Conservation (phyloP, 345 rosid genomes). For the Salix purpurea region DNA sequence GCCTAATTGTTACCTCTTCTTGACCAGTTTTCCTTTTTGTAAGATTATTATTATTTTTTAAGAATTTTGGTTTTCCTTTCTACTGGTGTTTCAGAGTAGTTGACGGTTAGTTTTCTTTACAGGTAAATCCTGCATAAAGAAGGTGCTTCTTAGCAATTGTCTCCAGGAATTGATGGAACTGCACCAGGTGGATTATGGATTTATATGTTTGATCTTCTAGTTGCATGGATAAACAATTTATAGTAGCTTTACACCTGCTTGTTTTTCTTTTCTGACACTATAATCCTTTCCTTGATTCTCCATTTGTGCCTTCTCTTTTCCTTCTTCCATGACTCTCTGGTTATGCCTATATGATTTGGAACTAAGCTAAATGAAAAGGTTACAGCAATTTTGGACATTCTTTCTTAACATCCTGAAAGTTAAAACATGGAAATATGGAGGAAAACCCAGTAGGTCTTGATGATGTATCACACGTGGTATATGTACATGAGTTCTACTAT, state of each 20-base stretch:
- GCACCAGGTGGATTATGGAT: constrained; percentile 65
- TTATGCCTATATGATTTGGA: background rate
- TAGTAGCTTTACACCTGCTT: background rate
- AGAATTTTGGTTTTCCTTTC: background rate
- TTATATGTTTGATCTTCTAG: constrained; percentile 1
- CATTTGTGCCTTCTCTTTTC: background rate
- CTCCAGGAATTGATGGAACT: constrained; percentile 99
- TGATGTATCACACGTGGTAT: too few species aligned
- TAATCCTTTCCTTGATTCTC: background rate
- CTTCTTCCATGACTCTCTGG: background rate
- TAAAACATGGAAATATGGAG: background rate
- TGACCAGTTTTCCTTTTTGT: background rate
- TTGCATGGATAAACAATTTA: background rate
- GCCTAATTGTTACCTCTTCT: background rate
- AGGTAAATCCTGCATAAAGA: constrained; percentile 97
- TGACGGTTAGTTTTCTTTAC: constrained; percentile 21
- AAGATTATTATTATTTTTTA: background rate
- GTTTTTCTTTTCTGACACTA: background rate
- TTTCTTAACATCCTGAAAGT: background rate
- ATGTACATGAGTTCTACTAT: background rate
- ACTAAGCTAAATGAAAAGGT: background rate
- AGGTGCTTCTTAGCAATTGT: constrained; percentile 92
- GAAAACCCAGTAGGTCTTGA: background rate
- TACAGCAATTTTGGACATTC: background rate
- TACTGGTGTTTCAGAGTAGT: constrained; percentile 7